A percentile compares a stretch with the other conserved stretches of the same genome.
These are phyloP conservation scores for Malassezia dermatis DNA, from an alignment of 1,284 basidiomycete species.

Conservation along the genomic window DNA sequence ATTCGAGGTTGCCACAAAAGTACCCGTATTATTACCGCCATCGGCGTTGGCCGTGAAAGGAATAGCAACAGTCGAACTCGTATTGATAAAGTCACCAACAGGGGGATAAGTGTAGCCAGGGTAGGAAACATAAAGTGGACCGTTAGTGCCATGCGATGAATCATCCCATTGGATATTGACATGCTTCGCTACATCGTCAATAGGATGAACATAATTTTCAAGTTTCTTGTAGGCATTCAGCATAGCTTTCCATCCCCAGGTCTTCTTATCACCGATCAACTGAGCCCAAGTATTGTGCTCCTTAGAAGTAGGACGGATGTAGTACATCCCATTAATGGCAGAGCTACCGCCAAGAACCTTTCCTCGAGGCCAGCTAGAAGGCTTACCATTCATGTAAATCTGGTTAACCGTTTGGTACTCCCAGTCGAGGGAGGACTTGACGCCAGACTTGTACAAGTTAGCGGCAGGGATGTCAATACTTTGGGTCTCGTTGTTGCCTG, in stretches of 20 bases:
- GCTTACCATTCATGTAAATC: constrained; percentile 16
- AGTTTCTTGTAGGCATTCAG: constrained; percentile 51
- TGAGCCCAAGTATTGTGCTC: constrained; percentile 30
- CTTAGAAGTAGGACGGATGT: constrained; percentile 21
- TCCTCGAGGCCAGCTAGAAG: constrained; percentile 10
- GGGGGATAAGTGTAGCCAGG: constrained; percentile 24
- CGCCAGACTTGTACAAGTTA: constrained; percentile 32
- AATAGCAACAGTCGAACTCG: constrained; percentile 49
- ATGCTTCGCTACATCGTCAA: constrained; percentile 19
- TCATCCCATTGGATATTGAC: constrained; percentile 35
- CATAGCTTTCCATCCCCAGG: constrained; percentile 31
- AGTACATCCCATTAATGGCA: constrained; percentile 40
- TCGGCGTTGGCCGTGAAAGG: constrained; percentile 51
- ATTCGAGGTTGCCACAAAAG: constrained; percentile 57
- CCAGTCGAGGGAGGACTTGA: constrained; percentile 30
- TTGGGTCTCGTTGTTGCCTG: constrained; percentile 17
- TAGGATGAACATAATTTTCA: constrained; percentile 51
- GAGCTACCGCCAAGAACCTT: constrained; percentile 34
- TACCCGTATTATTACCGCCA: constrained; percentile 53
- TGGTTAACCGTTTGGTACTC: constrained; percentile 26
- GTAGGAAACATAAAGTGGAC: constrained; percentile 50
- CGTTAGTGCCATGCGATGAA: constrained; percentile 51
- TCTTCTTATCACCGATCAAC: constrained; percentile 18
- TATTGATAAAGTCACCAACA: constrained; percentile 27
- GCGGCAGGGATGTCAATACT: constrained; percentile 15